Conservation (phyloP, 257 asterid species). For the Cynanchum wilfordii region DNA sequence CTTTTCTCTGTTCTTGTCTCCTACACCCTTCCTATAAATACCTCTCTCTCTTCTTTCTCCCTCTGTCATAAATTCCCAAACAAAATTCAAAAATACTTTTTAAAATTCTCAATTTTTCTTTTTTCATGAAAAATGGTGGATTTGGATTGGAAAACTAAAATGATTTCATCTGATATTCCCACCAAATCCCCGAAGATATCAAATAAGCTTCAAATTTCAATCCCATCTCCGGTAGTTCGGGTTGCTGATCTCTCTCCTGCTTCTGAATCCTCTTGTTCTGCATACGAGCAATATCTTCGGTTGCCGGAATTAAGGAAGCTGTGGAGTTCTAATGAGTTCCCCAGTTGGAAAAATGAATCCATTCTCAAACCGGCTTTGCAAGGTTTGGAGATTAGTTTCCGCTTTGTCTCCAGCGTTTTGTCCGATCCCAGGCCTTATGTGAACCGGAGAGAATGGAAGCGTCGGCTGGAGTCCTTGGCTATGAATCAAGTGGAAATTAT, state of each 20-base stretch:
- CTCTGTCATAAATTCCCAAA: slow-evolving; percentile 17
- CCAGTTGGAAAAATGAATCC: slow-evolving; percentile 62
- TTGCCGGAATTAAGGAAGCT: slow-evolving; percentile 66
- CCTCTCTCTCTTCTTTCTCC: slow-evolving; percentile 18
- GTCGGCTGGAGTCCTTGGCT: slow-evolving; percentile 58
- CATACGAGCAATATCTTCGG: slow-evolving; percentile 67
- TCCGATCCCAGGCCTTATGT: slow-evolving; percentile 68
- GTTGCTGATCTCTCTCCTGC: slow-evolving; percentile 53
- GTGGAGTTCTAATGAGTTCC: slow-evolving; percentile 53
- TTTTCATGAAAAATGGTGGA: slow-evolving; percentile 54
- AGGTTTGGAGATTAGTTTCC: slow-evolving; percentile 73
- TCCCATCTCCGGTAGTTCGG: slow-evolving; percentile 47
- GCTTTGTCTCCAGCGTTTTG: slow-evolving; percentile 63
- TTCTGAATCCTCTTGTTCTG: slow-evolving; percentile 63
- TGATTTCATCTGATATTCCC: slow-evolving; percentile 51
- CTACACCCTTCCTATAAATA: slow-evolving; percentile 38
- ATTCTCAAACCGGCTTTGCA: slow-evolving; percentile 60
- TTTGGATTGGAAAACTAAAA: slow-evolving; percentile 72
- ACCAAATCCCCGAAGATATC: slow-evolving; percentile 59
- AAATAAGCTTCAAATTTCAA: slow-evolving; percentile 58
- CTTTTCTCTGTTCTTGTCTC: slow-evolving; percentile 42
- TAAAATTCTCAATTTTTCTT: background rate
- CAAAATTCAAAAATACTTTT: background rate
- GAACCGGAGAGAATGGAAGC: slow-evolving; percentile 70
- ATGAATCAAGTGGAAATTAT: slow-evolving; percentile 57